phyloP scores from a whole-genome alignment of 148 eudicot species.

The Camellia japonica region DNA sequence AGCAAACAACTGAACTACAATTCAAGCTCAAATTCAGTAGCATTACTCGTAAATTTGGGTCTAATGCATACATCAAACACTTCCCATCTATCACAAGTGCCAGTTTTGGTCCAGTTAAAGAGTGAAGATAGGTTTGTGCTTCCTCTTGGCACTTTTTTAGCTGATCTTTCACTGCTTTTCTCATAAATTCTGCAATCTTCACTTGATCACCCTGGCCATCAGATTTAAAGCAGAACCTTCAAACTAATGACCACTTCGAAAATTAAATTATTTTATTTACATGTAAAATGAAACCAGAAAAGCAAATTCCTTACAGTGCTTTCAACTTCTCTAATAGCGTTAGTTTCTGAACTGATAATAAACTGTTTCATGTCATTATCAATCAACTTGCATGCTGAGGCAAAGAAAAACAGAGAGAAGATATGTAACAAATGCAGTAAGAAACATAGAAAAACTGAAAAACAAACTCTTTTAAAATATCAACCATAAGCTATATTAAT shows the following conservation, averaged over 20 bases:
- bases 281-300: slow-evolving; percentile 2
- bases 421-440: neutral
- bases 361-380: slow-evolving; percentile 93
- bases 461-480: slow-evolving; percentile 13
- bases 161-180: slow-evolving; percentile 59
- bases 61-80: slow-evolving; percentile 97
- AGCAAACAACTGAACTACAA: slow-evolving; percentile 90
- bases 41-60: slow-evolving; percentile 72
- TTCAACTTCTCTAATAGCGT: slow-evolving; percentile 84
- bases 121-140: slow-evolving; percentile 51
- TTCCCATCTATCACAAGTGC: slow-evolving; percentile 95
- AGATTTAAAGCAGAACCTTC: slow-evolving; percentile 11
- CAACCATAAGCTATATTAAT: slow-evolving; percentile 95
- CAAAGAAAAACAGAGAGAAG: slow-evolving; percentile 1
- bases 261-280: neutral
- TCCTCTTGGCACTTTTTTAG: slow-evolving; percentile 71
- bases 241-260: neutral
- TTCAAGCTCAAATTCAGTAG: slow-evolving; percentile 83
- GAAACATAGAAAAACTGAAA: neutral
- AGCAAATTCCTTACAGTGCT: slow-evolving; percentile 52
- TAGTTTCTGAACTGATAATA: slow-evolving; percentile 89
- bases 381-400: slow-evolving; percentile 91
- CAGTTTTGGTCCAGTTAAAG: slow-evolving; percentile 54
- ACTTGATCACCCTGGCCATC: slow-evolving; percentile 80
- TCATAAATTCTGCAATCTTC: slow-evolving; percentile 72